These are phyloP conservation scores for Talaromyces marneffei DNA, from an alignment of 2,329 filamentous ascomycete species.

Conservation along the genomic window DNA sequence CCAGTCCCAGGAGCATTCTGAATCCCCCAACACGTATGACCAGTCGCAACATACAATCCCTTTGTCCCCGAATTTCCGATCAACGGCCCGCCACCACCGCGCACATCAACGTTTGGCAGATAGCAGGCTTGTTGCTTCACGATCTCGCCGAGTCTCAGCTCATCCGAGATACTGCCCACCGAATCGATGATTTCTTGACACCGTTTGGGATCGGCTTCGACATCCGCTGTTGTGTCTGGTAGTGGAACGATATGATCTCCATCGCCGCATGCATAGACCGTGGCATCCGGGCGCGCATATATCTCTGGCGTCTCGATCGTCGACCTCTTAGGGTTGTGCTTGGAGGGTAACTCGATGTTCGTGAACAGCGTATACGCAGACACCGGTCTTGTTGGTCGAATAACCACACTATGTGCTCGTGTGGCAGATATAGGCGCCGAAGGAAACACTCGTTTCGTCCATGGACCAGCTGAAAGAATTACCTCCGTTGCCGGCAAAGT, in stretches of 20 bases:
- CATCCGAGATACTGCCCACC: constrained; percentile 51
- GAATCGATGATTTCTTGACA: constrained; percentile 85
- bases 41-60: constrained; percentile 74
- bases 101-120: constrained; percentile 64
- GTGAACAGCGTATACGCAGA: constrained; percentile 62
- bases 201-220: constrained; percentile 65
- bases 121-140: constrained; percentile 85
- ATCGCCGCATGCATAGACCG: constrained; percentile 92
- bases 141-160: constrained; percentile 63
- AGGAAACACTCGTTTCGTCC: constrained; percentile 52
- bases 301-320: constrained; percentile 79
- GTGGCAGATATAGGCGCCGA: constrained; percentile 53
- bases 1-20: constrained; percentile 90
- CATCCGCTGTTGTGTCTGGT: constrained; percentile 67
- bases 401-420: constrained; percentile 60
- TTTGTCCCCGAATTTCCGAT: constrained; percentile 68
- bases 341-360: constrained; percentile 66
- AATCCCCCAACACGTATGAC: constrained; percentile 97
- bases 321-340: constrained; percentile 42
- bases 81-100: constrained; percentile 61
- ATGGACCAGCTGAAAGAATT: constrained; percentile 57
- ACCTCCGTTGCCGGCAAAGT: constrained; percentile 55
- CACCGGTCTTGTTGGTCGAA: constrained; percentile 49
- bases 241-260: constrained; percentile 71
- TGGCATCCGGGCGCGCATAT: constrained; percentile 80